A percentile compares a stretch with the other conserved stretches of the same genome.
phyloP scores from a whole-genome alignment of 192 early-diverging fungal species.

The Coemansia reversa region DNA sequence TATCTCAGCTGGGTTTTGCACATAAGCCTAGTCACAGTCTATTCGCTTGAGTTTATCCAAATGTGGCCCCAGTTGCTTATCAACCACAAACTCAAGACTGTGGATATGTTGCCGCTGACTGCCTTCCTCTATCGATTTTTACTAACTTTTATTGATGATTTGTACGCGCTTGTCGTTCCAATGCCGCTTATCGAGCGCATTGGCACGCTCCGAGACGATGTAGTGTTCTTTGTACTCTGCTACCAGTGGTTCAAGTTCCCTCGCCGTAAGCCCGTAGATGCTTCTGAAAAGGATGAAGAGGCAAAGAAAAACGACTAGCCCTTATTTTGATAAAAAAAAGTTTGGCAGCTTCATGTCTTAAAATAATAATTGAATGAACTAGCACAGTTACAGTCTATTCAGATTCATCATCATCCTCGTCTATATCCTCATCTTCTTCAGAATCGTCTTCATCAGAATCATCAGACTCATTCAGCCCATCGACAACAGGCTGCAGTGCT shows the following conservation, averaged over 20 bases:
- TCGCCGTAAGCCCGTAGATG: conserved; percentile 18
- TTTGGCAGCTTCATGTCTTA: too few relatives aligned
- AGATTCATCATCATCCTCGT: too few relatives aligned
- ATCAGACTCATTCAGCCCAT: conserved; percentile 71
- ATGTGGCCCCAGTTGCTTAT: conserved; percentile 62
- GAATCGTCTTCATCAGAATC: conserved; percentile 65
- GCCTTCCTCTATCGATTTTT: conserved; percentile 59
- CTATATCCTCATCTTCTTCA: conserved; percentile 25
- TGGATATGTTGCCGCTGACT: conserved; percentile 58
- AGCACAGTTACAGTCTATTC: too few relatives aligned
- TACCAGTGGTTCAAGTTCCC: conserved; percentile 58
- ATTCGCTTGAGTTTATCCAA: conserved; percentile 59
- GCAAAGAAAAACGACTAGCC: too few relatives aligned
- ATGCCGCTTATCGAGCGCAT: conserved; percentile 59
- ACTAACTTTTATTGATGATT: conserved; percentile 59
- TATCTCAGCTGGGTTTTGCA: conserved; percentile 56
- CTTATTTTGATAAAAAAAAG: too few relatives aligned
- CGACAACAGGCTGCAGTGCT: conserved; percentile 63
- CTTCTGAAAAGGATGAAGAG: too few relatives aligned
- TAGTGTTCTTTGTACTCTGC: conserved; percentile 56
- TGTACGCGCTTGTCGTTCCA: conserved; percentile 62
- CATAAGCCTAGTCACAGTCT: conserved; percentile 55
- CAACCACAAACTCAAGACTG: conserved; percentile 58
- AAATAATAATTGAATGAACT: too few relatives aligned
- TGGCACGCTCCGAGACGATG: conserved; percentile 58